Conservation (phyloP, 208 protist species). For the Trypanosoma vivax region DNA sequence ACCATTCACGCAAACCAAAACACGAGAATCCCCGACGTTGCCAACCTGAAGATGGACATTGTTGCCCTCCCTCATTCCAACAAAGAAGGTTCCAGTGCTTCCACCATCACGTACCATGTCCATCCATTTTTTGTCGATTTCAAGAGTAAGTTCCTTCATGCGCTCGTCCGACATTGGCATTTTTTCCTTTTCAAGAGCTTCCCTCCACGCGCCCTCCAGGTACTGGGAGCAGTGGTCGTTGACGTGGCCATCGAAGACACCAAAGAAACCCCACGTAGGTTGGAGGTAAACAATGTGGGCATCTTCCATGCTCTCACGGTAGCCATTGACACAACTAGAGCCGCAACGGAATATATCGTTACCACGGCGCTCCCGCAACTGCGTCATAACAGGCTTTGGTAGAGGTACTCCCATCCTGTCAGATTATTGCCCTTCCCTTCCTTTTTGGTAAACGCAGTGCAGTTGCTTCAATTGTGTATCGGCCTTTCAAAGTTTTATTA, state of each 20-base stretch:
- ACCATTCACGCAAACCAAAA: constrained; percentile 82
- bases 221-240: constrained; percentile 82
- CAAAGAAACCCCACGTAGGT: constrained; percentile 85
- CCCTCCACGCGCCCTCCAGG: constrained; percentile 68
- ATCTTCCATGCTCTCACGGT: constrained; percentile 89
- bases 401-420: constrained; percentile 84
- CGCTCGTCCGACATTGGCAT: constrained; percentile 73
- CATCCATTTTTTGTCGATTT: constrained; percentile 84
- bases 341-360: constrained; percentile 85
- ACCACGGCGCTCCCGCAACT: constrained; percentile 80
- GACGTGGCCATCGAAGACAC: constrained; percentile 88
- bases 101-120: constrained; percentile 59
- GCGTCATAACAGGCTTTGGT: constrained; percentile 86
- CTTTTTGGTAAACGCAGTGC: background rate
- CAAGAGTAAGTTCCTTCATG: constrained; percentile 74
- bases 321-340: constrained; percentile 87
- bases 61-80: constrained; percentile 62
- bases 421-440: constrained; percentile 3
- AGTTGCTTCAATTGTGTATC: background rate
- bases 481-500: background rate
- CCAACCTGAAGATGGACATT: constrained; percentile 83
- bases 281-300: constrained; percentile 77
- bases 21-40: constrained; percentile 90
- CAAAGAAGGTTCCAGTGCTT: constrained; percentile 88
- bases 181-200: constrained; percentile 56